A percentile compares a stretch with the other conserved stretches of the same genome.
These are phyloP conservation scores for Lichtheimia ramosa DNA, from an alignment of 371 early-diverging fungal species.

Conservation along the genomic window DNA sequence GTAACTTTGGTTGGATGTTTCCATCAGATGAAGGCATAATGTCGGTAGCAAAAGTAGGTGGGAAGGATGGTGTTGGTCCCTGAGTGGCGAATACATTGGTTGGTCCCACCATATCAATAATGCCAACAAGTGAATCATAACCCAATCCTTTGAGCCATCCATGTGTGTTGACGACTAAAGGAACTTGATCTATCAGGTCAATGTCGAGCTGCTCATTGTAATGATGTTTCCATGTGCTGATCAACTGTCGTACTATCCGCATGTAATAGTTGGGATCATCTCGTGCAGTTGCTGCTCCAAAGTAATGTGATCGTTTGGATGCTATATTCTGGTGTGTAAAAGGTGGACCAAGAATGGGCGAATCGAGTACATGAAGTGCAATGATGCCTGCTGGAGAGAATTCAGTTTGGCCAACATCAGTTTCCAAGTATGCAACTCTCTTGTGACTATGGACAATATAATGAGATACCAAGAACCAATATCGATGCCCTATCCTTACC, in stretches of 20 bases:
- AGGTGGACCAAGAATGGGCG: conserved; percentile 75
- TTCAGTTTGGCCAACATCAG: conserved; percentile 83
- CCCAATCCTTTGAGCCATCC: conserved; percentile 86
- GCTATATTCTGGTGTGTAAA: conserved; percentile 66
- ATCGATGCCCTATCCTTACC: conserved; percentile 27
- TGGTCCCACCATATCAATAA: conserved; percentile 52
- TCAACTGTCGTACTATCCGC: conserved; percentile 55
- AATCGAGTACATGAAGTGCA: conserved; percentile 64
- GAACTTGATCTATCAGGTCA: conserved; percentile 36
- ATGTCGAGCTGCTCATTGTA: conserved; percentile 11
- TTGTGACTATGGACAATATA: conserved; percentile 23
- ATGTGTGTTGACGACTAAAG: conserved; percentile 80
- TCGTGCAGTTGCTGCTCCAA: conserved; percentile 67
- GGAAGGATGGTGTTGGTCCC: conserved; percentile 21
- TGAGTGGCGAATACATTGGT: conserved; percentile 54
- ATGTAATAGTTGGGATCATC: conserved; percentile 73
- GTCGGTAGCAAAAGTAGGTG: conserved; percentile 26
- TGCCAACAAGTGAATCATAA: conserved; percentile 63
- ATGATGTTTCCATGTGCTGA: conserved; percentile 50
- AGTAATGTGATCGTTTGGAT: conserved; percentile 61
- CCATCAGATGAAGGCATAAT: neutral
- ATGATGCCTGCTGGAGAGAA: conserved; percentile 73
- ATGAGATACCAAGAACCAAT: neutral
- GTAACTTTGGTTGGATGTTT: conserved; percentile 9
- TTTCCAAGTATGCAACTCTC: conserved; percentile 74